These are phyloP conservation scores for Aspergillus taichungensis DNA, from an alignment of 495 filamentous ascomycete species.

Conservation along the genomic window DNA sequence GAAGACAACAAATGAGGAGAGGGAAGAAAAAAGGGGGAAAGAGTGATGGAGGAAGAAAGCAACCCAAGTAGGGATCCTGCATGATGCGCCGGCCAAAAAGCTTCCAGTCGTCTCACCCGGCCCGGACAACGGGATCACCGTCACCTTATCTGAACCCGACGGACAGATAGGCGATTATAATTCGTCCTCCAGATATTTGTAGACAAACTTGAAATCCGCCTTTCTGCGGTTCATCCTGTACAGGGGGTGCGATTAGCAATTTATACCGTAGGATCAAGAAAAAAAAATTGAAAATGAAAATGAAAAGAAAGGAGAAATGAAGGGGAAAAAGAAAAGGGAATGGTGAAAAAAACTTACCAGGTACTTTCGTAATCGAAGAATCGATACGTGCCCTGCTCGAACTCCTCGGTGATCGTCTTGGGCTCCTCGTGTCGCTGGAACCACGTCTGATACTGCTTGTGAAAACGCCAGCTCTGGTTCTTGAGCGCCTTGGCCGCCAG, in stretches of 20 bases:
- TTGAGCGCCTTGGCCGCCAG: slow-evolving; percentile 94
- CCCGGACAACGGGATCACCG: background rate
- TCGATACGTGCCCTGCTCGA: slow-evolving; percentile 94
- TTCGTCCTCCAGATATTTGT: slow-evolving; percentile 94
- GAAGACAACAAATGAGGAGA: background rate
- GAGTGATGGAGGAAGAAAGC: background rate
- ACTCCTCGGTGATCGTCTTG: slow-evolving; percentile 96
- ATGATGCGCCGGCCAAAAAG: slow-evolving; percentile 4
- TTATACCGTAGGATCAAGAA: too few relatives aligned
- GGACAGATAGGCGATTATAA: slow-evolving; percentile 39
- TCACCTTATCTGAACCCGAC: too few relatives aligned
- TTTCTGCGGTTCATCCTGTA: slow-evolving; percentile 97
- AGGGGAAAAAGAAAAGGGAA: slow-evolving; percentile 1
- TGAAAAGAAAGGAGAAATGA: slow-evolving; percentile 2
- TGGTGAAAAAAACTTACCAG: slow-evolving; percentile 56
- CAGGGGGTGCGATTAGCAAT: slow-evolving; percentile 2
- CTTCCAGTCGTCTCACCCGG: background rate
- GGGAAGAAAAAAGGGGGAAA: background rate
- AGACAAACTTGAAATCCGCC: slow-evolving; percentile 96
- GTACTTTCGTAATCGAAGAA: slow-evolving; percentile 99
- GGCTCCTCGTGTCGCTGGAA: slow-evolving; percentile 98
- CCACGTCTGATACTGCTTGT: slow-evolving; percentile 99
- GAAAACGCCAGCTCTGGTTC: slow-evolving; percentile 95
- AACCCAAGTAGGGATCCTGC: background rate
- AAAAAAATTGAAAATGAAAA: too few relatives aligned